Conservation (phyloP, 108 stramenopile genomes). For the Ochromonas danica region DNA sequence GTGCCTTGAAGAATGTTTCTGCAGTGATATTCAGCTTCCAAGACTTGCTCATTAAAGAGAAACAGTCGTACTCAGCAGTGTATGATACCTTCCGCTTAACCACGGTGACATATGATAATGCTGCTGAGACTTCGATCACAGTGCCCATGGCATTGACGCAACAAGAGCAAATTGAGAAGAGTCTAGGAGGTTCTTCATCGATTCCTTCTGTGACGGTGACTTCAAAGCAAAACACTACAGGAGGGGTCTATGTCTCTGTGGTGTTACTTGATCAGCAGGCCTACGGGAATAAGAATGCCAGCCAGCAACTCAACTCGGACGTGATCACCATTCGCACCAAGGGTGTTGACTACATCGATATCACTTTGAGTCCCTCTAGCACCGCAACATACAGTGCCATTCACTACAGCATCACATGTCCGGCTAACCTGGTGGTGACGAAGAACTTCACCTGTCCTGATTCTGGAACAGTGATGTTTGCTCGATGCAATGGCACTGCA, state of each 20-base stretch:
- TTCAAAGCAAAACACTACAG: conserved; percentile 10
- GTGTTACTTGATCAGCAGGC: conserved; percentile 14
- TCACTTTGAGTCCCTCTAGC: not conserved
- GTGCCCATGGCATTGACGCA: conserved; percentile 8
- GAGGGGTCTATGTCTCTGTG: conserved; percentile 13
- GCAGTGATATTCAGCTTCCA: conserved; percentile 15
- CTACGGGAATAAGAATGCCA: conserved; percentile 15
- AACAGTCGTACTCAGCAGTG: conserved; percentile 13
- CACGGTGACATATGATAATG: conserved; percentile 1
- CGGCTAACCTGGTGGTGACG: not conserved
- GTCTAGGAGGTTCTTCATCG: too few species aligned
- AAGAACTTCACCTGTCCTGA: conserved; percentile 21
- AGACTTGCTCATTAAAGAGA: conserved; percentile 16
- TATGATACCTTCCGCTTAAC: conserved; percentile 10
- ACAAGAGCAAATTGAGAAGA: too few species aligned
- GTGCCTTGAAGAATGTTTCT: conserved; percentile 10
- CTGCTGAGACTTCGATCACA: conserved; percentile 5
- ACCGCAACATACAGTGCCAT: conserved; percentile 9
- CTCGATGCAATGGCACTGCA: not conserved
- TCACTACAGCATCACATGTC: conserved; percentile 9
- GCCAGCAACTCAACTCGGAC: too few species aligned
- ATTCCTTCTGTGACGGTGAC: conserved; percentile 14
- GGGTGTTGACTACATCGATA: too few species aligned
- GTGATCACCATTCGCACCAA: too few species aligned
- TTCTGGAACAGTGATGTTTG: conserved; percentile 4